phyloP scores from a whole-genome alignment of 1,284 basidiomycete genomes.

The Pseudozyma sp. region DNA sequence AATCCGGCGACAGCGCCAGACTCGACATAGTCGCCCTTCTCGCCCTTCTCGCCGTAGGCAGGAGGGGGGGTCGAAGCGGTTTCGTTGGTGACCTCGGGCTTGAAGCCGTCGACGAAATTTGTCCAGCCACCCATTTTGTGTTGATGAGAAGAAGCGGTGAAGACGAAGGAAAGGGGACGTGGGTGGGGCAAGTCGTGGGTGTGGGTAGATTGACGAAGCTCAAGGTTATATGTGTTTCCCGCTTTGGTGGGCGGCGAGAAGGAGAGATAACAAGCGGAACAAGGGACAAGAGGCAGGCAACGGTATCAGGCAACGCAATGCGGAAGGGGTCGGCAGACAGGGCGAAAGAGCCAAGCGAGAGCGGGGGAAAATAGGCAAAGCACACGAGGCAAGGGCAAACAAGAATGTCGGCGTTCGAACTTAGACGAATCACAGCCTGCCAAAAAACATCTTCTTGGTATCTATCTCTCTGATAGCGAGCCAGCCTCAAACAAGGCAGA shows the following conservation, averaged over 20 bases:
- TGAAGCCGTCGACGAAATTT: slow-evolving; percentile 57
- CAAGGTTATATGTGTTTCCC: background rate
- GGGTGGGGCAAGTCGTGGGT: background rate
- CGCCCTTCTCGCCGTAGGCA: slow-evolving; percentile 35
- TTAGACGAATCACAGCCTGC: too few relatives aligned
- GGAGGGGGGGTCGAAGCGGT: slow-evolving; percentile 11
- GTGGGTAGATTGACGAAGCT: background rate
- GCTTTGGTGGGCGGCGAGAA: background rate
- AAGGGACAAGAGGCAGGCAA: too few relatives aligned
- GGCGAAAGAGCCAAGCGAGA: background rate
- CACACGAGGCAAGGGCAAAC: too few relatives aligned
- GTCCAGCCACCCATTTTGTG: slow-evolving; percentile 47
- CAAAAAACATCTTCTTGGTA: too few relatives aligned
- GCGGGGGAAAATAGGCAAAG: background rate
- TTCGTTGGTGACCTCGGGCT: slow-evolving; percentile 39
- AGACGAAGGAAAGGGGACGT: background rate
- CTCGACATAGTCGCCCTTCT: slow-evolving; percentile 33
- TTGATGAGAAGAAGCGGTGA: background rate
- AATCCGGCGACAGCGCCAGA: slow-evolving; percentile 37
- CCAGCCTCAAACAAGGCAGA: too few relatives aligned
- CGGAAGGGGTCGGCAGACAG: too few relatives aligned
- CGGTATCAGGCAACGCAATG: too few relatives aligned
- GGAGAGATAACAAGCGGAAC: background rate
- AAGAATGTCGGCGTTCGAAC: too few relatives aligned
- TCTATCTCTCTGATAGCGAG: too few relatives aligned